phyloP scores from a whole-genome alignment of 768 basidiomycete species.

The Psilocybe sp. region DNA sequence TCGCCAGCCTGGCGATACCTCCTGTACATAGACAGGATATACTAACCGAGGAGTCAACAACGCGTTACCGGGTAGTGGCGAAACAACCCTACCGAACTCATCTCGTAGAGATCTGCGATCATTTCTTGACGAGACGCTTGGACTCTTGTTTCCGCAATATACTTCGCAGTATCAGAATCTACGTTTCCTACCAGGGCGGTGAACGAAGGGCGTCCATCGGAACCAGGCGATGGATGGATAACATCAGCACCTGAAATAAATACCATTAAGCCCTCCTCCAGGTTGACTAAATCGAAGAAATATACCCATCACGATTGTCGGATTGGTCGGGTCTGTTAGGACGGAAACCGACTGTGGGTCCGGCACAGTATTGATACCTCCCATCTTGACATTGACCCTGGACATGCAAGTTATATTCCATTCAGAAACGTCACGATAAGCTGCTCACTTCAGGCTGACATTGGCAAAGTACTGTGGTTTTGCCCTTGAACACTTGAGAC shows the following conservation, averaged over 20 bases:
- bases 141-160: slow-evolving; percentile 58
- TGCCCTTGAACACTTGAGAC: slow-evolving; percentile 59
- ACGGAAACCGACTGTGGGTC: slow-evolving; percentile 63
- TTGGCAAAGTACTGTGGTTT: slow-evolving; percentile 82
- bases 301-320: slow-evolving; percentile 78
- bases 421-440: slow-evolving; percentile 1
- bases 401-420: background rate
- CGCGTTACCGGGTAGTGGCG: background rate
- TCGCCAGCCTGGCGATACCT: slow-evolving; percentile 54
- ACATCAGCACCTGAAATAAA: slow-evolving; percentile 68
- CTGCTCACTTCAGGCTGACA: slow-evolving; percentile 68
- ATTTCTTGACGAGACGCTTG: slow-evolving; percentile 74
- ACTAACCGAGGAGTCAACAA: slow-evolving; percentile 27
- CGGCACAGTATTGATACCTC: slow-evolving; percentile 79
- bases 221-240: slow-evolving; percentile 79
- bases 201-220: slow-evolving; percentile 77
- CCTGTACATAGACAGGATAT: slow-evolving; percentile 56
- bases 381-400: slow-evolving; percentile 82
- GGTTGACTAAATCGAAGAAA: background rate
- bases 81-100: slow-evolving; percentile 50
- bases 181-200: slow-evolving; percentile 79
- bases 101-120: slow-evolving; percentile 65
- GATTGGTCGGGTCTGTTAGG: slow-evolving; percentile 66
- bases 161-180: slow-evolving; percentile 74
- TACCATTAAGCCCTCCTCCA: background rate